These are phyloP conservation scores for Yamadazyma sp. DNA, from an alignment of 1,139 yeast species.

Conservation along the genomic window DNA sequence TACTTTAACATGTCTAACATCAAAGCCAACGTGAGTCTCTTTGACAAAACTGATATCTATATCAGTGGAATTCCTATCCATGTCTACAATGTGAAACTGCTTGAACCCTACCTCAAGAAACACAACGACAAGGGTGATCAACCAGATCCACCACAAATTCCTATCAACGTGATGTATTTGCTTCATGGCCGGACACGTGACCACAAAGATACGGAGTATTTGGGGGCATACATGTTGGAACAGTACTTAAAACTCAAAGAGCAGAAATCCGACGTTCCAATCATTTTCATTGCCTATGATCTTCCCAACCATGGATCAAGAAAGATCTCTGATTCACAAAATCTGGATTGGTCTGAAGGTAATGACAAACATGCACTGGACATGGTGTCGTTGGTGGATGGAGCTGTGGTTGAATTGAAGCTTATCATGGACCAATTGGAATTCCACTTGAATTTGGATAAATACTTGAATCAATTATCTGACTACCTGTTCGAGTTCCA, in stretches of 20 bases:
- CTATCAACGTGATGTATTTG: slow-evolving; percentile 38
- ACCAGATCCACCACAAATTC: slow-evolving; percentile 21
- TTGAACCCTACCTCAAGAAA: slow-evolving; percentile 24
- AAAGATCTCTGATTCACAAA: slow-evolving; percentile 30
- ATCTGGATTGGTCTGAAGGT: slow-evolving; percentile 47
- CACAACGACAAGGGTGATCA: slow-evolving; percentile 9
- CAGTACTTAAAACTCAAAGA: slow-evolving; percentile 24
- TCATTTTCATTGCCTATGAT: slow-evolving; percentile 57
- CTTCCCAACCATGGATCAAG: slow-evolving; percentile 62
- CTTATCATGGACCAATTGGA: slow-evolving; percentile 52
- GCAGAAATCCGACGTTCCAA: slow-evolving; percentile 20
- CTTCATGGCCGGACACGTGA: slow-evolving; percentile 39
- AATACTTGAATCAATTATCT: slow-evolving; percentile 20
- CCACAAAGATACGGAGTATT: slow-evolving; percentile 28
- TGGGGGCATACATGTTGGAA: slow-evolving; percentile 31
- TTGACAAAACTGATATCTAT: slow-evolving; percentile 23
- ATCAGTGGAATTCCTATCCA: slow-evolving; percentile 37
- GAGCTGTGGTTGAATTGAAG: slow-evolving; percentile 49
- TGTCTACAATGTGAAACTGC: slow-evolving; percentile 32
- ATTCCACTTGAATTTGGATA: slow-evolving; percentile 36
- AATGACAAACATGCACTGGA: slow-evolving; percentile 54
- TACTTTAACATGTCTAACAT: not conserved
- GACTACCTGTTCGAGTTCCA: slow-evolving; percentile 21
- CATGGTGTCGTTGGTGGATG: slow-evolving; percentile 53
- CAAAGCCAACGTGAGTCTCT: slow-evolving; percentile 1